These are phyloP conservation scores for Takashimella koratensis DNA, from an alignment of 1,284 basidiomycete species.

Conservation along the genomic window DNA sequence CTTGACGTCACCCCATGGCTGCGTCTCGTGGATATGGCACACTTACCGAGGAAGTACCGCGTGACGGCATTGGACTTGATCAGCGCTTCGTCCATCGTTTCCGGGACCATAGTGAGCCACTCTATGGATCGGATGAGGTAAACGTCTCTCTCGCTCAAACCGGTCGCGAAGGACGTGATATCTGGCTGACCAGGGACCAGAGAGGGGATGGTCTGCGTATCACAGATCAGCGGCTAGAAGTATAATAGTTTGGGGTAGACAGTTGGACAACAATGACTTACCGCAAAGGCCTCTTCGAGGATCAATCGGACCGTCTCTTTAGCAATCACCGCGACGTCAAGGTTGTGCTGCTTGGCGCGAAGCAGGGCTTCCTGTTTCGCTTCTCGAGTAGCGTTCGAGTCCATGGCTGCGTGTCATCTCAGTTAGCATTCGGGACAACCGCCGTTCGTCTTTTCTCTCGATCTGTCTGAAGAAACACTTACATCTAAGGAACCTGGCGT, in stretches of 20 bases:
- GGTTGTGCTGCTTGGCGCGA: constrained; percentile 74
- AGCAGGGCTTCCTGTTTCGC: constrained; percentile 71
- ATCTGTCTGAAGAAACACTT: too few species aligned
- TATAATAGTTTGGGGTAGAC: too few species aligned
- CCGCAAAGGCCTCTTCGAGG: constrained; percentile 70
- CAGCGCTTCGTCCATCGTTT: constrained; percentile 72
- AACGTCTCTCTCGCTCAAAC: constrained; percentile 53
- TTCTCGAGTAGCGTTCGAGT: constrained; percentile 62
- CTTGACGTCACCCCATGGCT: too few species aligned
- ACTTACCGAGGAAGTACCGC: constrained; percentile 78
- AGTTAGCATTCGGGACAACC: too few species aligned
- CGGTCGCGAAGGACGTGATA: constrained; percentile 55
- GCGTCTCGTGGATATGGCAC: background rate
- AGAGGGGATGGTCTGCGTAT: constrained; percentile 32
- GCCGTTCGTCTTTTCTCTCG: background rate
- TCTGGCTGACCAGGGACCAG: constrained; percentile 44
- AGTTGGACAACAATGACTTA: too few species aligned
- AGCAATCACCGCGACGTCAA: constrained; percentile 80
- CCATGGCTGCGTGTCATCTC: constrained; percentile 68
- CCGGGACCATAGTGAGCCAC: constrained; percentile 79
- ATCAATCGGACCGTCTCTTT: constrained; percentile 69
- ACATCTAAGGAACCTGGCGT: constrained; percentile 80
- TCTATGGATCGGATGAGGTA: constrained; percentile 82
- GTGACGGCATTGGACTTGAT: constrained; percentile 79
- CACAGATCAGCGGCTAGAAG: too few species aligned